These are phyloP conservation scores for Tulasnella sp. DNA, from an alignment of 768 basidiomycete genomes.

Conservation along the genomic window DNA sequence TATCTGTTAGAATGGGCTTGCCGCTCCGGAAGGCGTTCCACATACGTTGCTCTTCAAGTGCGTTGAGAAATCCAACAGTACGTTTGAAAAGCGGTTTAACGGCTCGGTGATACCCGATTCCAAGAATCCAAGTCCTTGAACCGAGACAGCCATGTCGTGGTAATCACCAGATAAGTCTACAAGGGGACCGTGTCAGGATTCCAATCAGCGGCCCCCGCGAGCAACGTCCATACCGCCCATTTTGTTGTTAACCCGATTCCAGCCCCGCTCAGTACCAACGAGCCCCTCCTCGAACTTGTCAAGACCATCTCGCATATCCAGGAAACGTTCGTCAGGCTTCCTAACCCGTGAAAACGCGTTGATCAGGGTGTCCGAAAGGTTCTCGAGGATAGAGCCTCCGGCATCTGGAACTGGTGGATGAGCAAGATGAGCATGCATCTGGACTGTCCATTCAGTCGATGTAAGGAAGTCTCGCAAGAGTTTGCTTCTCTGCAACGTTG, in stretches of 20 bases:
- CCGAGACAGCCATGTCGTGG: constrained; percentile 90
- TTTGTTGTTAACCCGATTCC: constrained; percentile 63
- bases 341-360: constrained; percentile 93
- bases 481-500: constrained; percentile 82
- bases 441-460: constrained; percentile 97
- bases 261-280: constrained; percentile 64
- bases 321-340: constrained; percentile 94
- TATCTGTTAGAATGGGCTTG: neutral
- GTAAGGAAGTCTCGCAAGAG: constrained; percentile 91
- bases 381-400: constrained; percentile 75
- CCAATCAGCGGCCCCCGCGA: neutral
- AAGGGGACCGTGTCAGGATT: constrained; percentile 18
- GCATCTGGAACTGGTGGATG: constrained; percentile 83
- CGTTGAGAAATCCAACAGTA: constrained; percentile 88
- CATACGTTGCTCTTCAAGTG: constrained; percentile 71
- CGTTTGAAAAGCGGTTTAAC: constrained; percentile 92
- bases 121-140: constrained; percentile 94
- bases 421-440: constrained; percentile 93
- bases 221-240: constrained; percentile 55
- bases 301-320: constrained; percentile 80
- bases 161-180: constrained; percentile 97
- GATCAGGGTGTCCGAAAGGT: constrained; percentile 87
- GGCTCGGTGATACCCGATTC: constrained; percentile 98
- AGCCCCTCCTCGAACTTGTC: constrained; percentile 98
- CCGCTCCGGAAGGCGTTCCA: neutral